Evolutionary conservation across 2,329 filamentous ascomycete species (phyloP).

Genomic region (Ambrosiella beaveri): DNA sequence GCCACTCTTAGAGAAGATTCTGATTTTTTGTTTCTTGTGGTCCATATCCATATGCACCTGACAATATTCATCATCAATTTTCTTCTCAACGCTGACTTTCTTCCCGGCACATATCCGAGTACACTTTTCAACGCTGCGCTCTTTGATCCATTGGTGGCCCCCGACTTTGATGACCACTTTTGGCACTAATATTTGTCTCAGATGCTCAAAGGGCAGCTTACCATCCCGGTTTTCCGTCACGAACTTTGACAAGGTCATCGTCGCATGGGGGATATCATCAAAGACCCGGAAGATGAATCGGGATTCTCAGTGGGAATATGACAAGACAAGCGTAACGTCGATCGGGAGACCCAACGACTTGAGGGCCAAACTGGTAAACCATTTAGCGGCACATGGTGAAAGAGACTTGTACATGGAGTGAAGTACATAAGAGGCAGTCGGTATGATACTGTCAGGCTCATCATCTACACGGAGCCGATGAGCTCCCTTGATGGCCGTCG

Average conservation of each 20-base stretch:
- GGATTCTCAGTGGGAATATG: conserved; percentile 49
- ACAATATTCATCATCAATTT: conserved; percentile 80
- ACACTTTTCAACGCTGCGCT: conserved; percentile 57
- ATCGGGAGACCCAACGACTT: conserved; percentile 55
- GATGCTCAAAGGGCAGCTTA: conserved; percentile 10
- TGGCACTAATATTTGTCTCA: conserved; percentile 30
- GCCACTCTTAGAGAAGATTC: conserved; percentile 83
- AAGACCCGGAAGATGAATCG: conserved; percentile 54
- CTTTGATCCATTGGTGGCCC: conserved; percentile 46
- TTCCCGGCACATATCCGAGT: conserved; percentile 42
- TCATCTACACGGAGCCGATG: conserved; percentile 38
- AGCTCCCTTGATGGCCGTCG: conserved; percentile 59
- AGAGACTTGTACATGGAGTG: neutral
- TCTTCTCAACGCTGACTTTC: conserved; percentile 55
- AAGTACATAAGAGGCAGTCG: too few species aligned
- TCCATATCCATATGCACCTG: conserved; percentile 65
- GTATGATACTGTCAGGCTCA: conserved; percentile 17
- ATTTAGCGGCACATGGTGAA: conserved; percentile 54
- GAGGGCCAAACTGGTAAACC: conserved; percentile 65
- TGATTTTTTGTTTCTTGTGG: conserved; percentile 37
- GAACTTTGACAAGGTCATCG: conserved; percentile 31
- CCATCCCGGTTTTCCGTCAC: conserved; percentile 1
- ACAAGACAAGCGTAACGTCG: conserved; percentile 37
- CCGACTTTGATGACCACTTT: conserved; percentile 45
- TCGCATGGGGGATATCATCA: conserved; percentile 46